Percentiles rank a stretch among this genome's conserved stretches.
Evolutionary conservation across 768 basidiomycete species (phyloP).

Genomic region (Serendipita sp.): DNA sequence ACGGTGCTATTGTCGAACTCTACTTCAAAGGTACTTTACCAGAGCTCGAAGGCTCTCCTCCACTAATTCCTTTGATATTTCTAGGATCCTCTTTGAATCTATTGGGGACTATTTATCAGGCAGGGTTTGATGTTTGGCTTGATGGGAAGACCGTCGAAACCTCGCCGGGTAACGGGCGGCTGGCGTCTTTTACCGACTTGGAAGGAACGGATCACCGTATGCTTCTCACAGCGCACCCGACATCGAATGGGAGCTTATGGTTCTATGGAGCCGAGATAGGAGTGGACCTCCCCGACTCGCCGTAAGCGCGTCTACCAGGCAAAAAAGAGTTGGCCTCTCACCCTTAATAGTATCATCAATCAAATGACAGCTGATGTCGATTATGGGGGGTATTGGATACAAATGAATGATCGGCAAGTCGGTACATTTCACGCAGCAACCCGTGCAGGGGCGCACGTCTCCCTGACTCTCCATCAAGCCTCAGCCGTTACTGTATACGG

Average conservation of each 20-base stretch:
- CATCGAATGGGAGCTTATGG: neutral
- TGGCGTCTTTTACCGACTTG: neutral
- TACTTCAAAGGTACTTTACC: neutral
- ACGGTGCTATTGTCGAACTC: neutral
- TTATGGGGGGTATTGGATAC: neutral
- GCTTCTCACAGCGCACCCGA: neutral
- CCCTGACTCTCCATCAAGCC: neutral
- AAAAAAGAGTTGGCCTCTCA: neutral
- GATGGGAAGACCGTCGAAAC: neutral
- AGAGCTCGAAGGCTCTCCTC: neutral
- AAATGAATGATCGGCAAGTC: neutral
- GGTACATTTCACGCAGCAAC: neutral
- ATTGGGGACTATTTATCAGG: neutral
- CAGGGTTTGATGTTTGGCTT: neutral
- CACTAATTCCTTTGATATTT: no score
- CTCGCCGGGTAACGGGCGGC: neutral
- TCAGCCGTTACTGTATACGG: conserved; percentile 46
- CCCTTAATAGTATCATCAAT: neutral
- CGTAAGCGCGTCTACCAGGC: neutral
- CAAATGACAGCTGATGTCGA: neutral
- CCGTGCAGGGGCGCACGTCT: neutral
- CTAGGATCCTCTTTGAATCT: neutral
- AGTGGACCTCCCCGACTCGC: neutral
- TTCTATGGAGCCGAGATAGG: conserved; percentile 1
- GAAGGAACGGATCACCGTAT: neutral